These are phyloP conservation scores for Kockovaella imperatae DNA, from an alignment of 768 basidiomycete species.

Conservation along the genomic window DNA sequence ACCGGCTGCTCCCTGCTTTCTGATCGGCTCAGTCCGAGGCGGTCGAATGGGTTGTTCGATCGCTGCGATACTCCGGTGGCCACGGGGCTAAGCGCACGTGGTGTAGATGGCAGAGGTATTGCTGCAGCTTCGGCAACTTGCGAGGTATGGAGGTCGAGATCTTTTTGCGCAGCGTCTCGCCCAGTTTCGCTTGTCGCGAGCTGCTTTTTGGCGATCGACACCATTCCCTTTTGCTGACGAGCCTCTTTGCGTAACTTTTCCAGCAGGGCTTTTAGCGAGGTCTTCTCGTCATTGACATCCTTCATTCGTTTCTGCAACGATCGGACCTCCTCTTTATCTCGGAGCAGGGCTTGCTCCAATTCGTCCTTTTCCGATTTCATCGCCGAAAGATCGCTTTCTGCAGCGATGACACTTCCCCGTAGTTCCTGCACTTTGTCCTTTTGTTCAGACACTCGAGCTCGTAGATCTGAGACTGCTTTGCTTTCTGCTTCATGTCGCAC, in stretches of 20 bases:
- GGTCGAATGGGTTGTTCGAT: slow-evolving; percentile 89
- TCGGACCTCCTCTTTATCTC: slow-evolving; percentile 90
- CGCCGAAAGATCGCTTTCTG: slow-evolving; percentile 87
- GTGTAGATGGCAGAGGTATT: slow-evolving; percentile 66
- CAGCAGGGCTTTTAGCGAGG: slow-evolving; percentile 60
- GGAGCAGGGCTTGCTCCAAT: slow-evolving; percentile 71
- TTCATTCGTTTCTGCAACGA: slow-evolving; percentile 76
- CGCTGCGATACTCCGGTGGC: slow-evolving; percentile 51
- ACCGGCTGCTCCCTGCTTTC: not conserved
- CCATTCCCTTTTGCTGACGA: slow-evolving; percentile 88
- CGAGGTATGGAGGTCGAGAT: slow-evolving; percentile 47
- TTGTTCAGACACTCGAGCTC: slow-evolving; percentile 63
- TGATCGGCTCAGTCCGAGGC: slow-evolving; percentile 47
- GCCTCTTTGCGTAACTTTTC: slow-evolving; percentile 90
- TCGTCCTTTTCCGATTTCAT: slow-evolving; percentile 83
- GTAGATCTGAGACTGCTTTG: slow-evolving; percentile 58
- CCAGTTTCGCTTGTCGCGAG: slow-evolving; percentile 73
- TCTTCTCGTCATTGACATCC: slow-evolving; percentile 66
- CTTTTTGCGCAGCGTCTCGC: slow-evolving; percentile 61
- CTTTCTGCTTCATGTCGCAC: slow-evolving; percentile 80
- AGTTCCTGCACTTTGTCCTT: slow-evolving; percentile 62
- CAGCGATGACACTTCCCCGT: slow-evolving; percentile 70
- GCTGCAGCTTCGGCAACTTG: slow-evolving; percentile 48
- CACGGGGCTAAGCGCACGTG: slow-evolving; percentile 54
- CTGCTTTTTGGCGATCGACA: slow-evolving; percentile 93